Conservation (phyloP, 768 basidiomycete genomes). For the Rubroboletus satanas region DNA sequence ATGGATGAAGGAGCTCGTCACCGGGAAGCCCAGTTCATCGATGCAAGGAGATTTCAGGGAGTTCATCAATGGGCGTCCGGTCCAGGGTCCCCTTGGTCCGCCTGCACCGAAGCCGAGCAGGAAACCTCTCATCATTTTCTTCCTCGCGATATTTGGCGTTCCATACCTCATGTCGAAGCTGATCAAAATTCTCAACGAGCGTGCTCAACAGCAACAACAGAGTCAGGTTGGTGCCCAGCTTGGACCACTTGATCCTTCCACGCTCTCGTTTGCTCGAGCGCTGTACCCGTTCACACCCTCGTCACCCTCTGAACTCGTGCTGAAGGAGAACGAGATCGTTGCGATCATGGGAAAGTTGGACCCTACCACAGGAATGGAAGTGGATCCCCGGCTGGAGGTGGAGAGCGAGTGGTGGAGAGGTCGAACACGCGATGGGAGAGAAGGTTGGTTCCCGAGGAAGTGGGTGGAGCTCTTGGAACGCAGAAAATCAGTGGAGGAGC, state of each 20-base stretch:
- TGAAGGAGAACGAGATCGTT: constrained; percentile 90
- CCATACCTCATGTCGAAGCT: constrained; percentile 93
- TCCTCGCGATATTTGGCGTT: constrained; percentile 88
- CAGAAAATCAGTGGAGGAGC: constrained; percentile 33
- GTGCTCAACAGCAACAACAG: constrained; percentile 48
- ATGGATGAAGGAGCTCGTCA: constrained; percentile 72
- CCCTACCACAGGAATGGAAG: constrained; percentile 61
- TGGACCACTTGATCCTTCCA: constrained; percentile 71
- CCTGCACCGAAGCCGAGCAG: constrained; percentile 62
- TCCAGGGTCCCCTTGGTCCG: constrained; percentile 42
- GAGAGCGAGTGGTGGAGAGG: constrained; percentile 92
- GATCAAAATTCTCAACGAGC: constrained; percentile 69
- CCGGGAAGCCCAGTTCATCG: constrained; percentile 41
- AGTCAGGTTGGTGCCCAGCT: constrained; percentile 31
- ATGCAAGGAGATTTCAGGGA: constrained; percentile 69
- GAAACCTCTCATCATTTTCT: constrained; percentile 90
- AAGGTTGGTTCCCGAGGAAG: constrained; percentile 93
- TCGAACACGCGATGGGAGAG: constrained; percentile 82
- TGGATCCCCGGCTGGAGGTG: constrained; percentile 58
- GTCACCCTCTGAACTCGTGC: constrained; percentile 70
- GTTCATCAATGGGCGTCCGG: constrained; percentile 64
- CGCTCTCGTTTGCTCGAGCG: constrained; percentile 80
- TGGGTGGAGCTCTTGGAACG: constrained; percentile 76
- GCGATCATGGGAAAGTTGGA: constrained; percentile 84
- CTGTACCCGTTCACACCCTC: constrained; percentile 73